A percentile compares a stretch with the other conserved stretches of the same genome.
phyloP scores from a whole-genome alignment of 139 green algal species.

The Zygnema cylindricum region DNA sequence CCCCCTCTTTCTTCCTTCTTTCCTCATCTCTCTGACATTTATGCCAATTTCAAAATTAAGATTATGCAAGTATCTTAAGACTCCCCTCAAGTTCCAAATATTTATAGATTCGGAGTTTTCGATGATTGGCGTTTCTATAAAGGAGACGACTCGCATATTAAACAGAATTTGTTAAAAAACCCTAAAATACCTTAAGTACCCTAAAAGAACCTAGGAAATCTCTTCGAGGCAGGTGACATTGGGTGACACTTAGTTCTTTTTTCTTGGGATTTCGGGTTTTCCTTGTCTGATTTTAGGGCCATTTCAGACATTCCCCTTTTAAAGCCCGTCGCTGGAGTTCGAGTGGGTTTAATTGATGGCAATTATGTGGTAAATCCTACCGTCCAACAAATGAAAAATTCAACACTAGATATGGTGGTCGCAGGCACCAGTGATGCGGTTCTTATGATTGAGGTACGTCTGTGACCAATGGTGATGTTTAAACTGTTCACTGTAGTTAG shows the following conservation, averaged over 20 bases:
- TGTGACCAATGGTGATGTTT: background rate
- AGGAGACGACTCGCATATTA: too few relatives aligned
- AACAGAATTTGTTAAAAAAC: too few relatives aligned
- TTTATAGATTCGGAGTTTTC: too few relatives aligned
- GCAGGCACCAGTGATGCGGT: constrained; percentile 89
- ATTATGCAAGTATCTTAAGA: too few relatives aligned
- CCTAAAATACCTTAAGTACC: too few relatives aligned
- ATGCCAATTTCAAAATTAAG: background rate
- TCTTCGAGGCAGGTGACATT: too few relatives aligned
- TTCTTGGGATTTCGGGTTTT: background rate
- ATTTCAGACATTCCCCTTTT: constrained; percentile 65
- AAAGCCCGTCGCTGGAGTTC: constrained; percentile 71
- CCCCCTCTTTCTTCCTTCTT: background rate
- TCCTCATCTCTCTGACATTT: background rate
- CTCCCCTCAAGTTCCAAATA: too few relatives aligned
- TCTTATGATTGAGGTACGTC: constrained; percentile 93
- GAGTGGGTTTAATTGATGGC: constrained; percentile 73
- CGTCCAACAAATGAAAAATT: constrained; percentile 69
- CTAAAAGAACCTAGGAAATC: too few relatives aligned
- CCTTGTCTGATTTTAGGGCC: constrained; percentile 28
- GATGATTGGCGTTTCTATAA: too few relatives aligned
- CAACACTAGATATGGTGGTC: constrained; percentile 85
- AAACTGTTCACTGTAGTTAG: constrained; percentile 15
- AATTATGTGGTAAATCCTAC: constrained; percentile 88
- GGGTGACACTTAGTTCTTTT: background rate